These are phyloP conservation scores for Solioccasus polychromus DNA, from an alignment of 768 basidiomycete species.

Conservation along the genomic window DNA sequence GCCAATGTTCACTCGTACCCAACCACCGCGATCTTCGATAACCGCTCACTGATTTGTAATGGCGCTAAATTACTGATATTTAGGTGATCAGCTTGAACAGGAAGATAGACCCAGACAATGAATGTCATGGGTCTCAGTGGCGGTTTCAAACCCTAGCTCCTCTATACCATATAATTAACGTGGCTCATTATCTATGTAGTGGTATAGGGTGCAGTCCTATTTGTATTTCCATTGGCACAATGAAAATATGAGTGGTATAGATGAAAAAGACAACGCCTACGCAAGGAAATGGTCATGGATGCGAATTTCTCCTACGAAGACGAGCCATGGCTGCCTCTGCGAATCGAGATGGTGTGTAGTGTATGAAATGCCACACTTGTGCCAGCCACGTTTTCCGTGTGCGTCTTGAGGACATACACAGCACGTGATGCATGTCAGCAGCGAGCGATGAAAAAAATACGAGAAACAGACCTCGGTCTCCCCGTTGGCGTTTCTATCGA, in stretches of 20 bases:
- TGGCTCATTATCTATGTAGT: slow-evolving; percentile 5
- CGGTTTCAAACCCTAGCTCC: slow-evolving; percentile 46
- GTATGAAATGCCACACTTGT: slow-evolving; percentile 10
- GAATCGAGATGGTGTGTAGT: slow-evolving; percentile 9
- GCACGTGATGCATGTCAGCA: background rate
- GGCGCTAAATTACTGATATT: slow-evolving; percentile 40
- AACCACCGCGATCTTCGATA: too few relatives aligned
- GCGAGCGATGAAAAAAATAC: background rate
- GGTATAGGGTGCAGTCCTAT: background rate
- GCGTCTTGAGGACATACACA: background rate
- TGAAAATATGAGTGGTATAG: background rate
- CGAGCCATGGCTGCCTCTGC: slow-evolving; percentile 8
- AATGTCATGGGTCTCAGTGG: slow-evolving; percentile 62
- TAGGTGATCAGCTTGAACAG: slow-evolving; percentile 38
- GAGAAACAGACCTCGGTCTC: slow-evolving; percentile 13
- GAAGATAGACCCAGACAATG: slow-evolving; percentile 48
- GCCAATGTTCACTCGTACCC: too few relatives aligned
- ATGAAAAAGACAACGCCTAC: background rate
- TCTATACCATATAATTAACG: background rate
- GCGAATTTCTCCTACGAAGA: slow-evolving; percentile 11
- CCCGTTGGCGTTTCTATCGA: background rate
- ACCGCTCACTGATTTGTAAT: slow-evolving; percentile 43
- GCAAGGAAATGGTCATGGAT: slow-evolving; percentile 7
- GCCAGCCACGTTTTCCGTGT: slow-evolving; percentile 14
- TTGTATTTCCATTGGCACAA: background rate